A percentile compares a stretch with the other conserved stretches of the same genome.
These are phyloP conservation scores for Aschersonia sp. DNA, from an alignment of 2,329 filamentous ascomycete genomes.

Conservation along the genomic window DNA sequence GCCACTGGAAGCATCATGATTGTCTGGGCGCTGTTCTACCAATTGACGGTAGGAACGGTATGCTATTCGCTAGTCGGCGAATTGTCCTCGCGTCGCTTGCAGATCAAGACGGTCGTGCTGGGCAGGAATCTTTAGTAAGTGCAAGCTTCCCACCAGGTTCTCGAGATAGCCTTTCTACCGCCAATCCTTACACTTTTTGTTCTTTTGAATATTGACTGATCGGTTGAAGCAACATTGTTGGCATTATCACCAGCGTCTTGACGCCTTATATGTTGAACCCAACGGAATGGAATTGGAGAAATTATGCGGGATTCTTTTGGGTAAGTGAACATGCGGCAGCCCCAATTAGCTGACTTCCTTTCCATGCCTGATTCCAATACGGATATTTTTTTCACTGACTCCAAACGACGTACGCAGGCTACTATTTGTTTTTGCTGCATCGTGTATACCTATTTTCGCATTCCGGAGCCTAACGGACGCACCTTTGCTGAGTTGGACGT, in stretches of 20 bases:
- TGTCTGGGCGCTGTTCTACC: slow-evolving; percentile 68
- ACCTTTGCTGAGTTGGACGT: slow-evolving; percentile 79
- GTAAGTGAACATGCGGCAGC: slow-evolving; percentile 15
- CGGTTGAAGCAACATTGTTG: slow-evolving; percentile 53
- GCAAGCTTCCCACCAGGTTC: neutral
- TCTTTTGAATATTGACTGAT: neutral
- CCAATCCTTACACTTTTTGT: neutral
- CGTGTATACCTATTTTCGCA: slow-evolving; percentile 46
- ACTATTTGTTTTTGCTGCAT: slow-evolving; percentile 69
- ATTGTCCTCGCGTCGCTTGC: slow-evolving; percentile 65
- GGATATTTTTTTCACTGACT: neutral
- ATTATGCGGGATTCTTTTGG: slow-evolving; percentile 84
- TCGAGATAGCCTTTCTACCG: neutral
- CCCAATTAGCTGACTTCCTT: neutral
- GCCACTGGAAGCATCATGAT: slow-evolving; percentile 81
- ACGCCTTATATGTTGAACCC: slow-evolving; percentile 93
- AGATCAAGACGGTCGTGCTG: slow-evolving; percentile 84
- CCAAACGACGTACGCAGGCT: slow-evolving; percentile 24
- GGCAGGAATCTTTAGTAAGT: slow-evolving; percentile 60
- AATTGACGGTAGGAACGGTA: slow-evolving; percentile 76
- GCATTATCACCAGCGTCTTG: slow-evolving; percentile 66
- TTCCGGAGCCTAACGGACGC: slow-evolving; percentile 63
- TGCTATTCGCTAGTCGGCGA: slow-evolving; percentile 83
- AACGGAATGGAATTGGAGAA: slow-evolving; percentile 72
- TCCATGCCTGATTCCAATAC: neutral